These are phyloP conservation scores for Symbiodinium pilosum DNA, from an alignment of 73 alveolate genomes.

Conservation along the genomic window DNA sequence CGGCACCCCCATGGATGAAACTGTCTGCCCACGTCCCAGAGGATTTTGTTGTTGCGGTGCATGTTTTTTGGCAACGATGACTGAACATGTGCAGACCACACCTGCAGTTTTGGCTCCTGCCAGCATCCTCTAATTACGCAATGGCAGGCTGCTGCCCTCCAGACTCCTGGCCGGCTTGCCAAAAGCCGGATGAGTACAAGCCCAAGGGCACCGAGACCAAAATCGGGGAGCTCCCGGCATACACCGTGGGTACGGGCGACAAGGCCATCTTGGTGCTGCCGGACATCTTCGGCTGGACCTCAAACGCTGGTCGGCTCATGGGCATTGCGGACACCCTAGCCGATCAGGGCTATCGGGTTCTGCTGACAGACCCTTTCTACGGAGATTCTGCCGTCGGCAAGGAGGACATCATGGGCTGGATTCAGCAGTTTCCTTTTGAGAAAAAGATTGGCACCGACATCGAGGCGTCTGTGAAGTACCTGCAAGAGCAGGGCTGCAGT, in stretches of 20 bases:
- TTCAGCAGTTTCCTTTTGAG: constrained; percentile 25
- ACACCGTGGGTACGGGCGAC: constrained; percentile 25
- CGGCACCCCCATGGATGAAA: constrained; percentile 34
- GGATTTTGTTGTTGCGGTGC: background rate
- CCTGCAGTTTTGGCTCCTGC: background rate
- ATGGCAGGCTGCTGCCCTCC: constrained; percentile 82
- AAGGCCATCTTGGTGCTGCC: constrained; percentile 62
- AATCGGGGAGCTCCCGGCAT: constrained; percentile 35
- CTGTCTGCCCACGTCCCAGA: background rate
- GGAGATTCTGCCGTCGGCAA: constrained; percentile 64
- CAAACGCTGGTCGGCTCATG: constrained; percentile 52
- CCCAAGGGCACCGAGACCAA: constrained; percentile 64
- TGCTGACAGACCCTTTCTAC: constrained; percentile 74
- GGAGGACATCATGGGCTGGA: constrained; percentile 60
- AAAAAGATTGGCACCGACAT: constrained; percentile 43
- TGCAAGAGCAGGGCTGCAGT: constrained; percentile 61
- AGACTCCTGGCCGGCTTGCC: constrained; percentile 79
- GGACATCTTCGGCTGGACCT: constrained; percentile 63
- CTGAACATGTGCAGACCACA: background rate
- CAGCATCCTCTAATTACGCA: background rate
- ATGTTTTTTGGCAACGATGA: background rate
- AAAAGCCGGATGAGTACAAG: constrained; percentile 33
- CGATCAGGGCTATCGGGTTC: constrained; percentile 45
- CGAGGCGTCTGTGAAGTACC: constrained; percentile 74
- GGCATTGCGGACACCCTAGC: constrained; percentile 79